These are phyloP conservation scores for Chlorella sp. DNA, from an alignment of 139 green algal species.

Conservation along the genomic window DNA sequence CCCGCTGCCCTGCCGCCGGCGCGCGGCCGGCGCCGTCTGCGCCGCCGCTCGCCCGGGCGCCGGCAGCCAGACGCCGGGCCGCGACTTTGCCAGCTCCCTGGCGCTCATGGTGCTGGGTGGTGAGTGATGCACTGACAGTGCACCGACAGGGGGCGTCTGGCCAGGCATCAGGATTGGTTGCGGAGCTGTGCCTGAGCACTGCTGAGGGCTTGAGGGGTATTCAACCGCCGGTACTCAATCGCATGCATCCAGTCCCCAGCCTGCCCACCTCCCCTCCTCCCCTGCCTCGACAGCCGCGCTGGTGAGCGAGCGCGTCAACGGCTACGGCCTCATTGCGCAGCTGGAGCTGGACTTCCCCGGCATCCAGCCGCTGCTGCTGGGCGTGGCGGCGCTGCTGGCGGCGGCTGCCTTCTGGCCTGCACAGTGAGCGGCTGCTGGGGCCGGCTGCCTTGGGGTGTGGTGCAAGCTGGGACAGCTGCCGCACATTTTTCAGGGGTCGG, in stretches of 20 bases:
- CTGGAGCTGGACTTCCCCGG: constrained; percentile 50
- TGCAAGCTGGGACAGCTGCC: too few species aligned
- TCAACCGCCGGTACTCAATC: too few species aligned
- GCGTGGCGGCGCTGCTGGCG: constrained; percentile 30
- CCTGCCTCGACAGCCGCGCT: neutral
- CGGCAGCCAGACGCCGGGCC: neutral
- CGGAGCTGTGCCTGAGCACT: too few species aligned
- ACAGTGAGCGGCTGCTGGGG: neutral
- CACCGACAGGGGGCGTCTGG: too few species aligned
- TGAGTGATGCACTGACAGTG: neutral
- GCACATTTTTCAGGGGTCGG: too few species aligned
- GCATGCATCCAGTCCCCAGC: neutral
- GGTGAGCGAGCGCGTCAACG: constrained; percentile 56
- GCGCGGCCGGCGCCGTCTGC: too few species aligned
- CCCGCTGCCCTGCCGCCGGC: neutral
- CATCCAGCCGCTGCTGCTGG: constrained; percentile 52
- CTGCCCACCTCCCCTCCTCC: neutral
- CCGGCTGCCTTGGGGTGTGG: too few species aligned
- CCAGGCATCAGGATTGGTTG: too few species aligned
- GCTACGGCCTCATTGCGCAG: constrained; percentile 45
- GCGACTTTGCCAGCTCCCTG: constrained; percentile 17
- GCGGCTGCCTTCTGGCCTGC: constrained; percentile 28
- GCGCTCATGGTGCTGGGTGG: constrained; percentile 19
- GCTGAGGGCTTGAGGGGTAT: too few species aligned
- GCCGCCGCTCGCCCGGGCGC: neutral